These are phyloP conservation scores for Hypoxylon subgilvum DNA, from an alignment of 495 filamentous ascomycete species.

Conservation along the genomic window DNA sequence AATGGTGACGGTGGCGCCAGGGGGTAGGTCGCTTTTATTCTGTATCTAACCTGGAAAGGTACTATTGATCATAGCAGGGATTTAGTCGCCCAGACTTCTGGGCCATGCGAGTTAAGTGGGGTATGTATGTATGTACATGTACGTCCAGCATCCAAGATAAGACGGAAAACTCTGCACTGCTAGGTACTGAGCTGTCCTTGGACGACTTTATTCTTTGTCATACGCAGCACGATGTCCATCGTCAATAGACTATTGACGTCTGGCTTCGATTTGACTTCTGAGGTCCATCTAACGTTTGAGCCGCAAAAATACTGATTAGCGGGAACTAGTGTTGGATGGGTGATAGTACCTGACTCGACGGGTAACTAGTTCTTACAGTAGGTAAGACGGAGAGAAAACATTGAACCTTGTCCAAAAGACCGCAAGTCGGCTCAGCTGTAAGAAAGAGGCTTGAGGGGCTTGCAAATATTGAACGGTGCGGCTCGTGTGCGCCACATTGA, in stretches of 20 bases:
- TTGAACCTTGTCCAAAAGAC: background rate
- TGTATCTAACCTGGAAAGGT: conserved; percentile 10
- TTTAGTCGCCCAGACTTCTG: background rate
- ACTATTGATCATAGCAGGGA: background rate
- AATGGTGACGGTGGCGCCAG: background rate
- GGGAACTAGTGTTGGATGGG: background rate
- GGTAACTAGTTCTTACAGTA: background rate
- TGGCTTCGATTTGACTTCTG: background rate
- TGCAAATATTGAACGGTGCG: conserved; percentile 3
- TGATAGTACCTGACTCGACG: too few relatives aligned
- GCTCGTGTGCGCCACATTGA: background rate
- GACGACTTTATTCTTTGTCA: too few relatives aligned
- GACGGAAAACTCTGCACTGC: background rate
- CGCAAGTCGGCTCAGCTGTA: conserved; percentile 2
- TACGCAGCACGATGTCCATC: background rate
- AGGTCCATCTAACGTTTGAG: conserved; percentile 4
- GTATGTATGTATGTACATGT: background rate
- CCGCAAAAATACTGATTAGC: conserved; percentile 3
- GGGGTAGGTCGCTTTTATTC: background rate
- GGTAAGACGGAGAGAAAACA: background rate
- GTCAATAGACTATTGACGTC: background rate
- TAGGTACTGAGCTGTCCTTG: background rate
- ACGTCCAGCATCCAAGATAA: background rate
- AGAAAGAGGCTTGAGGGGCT: conserved; percentile 7
- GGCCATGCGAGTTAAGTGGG: conserved; percentile 4